Percentiles rank a stretch among this genome's conserved stretches.
Conservation (phyloP, 2,329 filamentous ascomycete species). For the Daldinia sp. region DNA sequence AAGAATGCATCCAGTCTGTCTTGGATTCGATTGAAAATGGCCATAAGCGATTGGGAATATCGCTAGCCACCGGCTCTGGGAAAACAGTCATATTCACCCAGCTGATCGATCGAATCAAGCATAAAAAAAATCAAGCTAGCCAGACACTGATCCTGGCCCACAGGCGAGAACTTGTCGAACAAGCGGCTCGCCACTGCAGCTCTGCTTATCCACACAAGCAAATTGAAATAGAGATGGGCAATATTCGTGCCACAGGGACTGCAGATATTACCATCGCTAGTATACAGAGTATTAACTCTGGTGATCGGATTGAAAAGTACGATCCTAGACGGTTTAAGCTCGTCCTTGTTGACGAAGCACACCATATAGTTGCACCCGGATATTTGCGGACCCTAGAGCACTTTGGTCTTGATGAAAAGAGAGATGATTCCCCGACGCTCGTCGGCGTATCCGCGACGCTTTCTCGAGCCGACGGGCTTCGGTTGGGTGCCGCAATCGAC, state of each 20-base stretch:
- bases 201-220: conserved; percentile 80
- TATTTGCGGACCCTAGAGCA: conserved; percentile 81
- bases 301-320: conserved; percentile 81
- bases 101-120: conserved; percentile 78
- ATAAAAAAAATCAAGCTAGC: conserved; percentile 63
- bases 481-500: conserved; percentile 84
- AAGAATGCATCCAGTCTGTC: conserved; percentile 89
- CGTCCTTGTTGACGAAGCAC: conserved; percentile 92
- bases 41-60: conserved; percentile 82
- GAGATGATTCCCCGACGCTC: conserved; percentile 68
- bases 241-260: conserved; percentile 74
- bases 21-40: conserved; percentile 73
- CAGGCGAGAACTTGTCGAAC: conserved; percentile 90
- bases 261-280: conserved; percentile 96
- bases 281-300: conserved; percentile 82
- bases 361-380: conserved; percentile 88
- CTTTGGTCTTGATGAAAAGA: conserved; percentile 69
- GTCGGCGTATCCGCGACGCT: conserved; percentile 90
- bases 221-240: conserved; percentile 93
- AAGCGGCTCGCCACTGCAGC: conserved; percentile 86
- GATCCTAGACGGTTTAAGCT: conserved; percentile 84
- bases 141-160: conserved; percentile 93
- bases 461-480: conserved; percentile 82
- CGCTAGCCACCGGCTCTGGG: conserved; percentile 85
- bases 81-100: conserved; percentile 98